phyloP scores from a whole-genome alignment of 495 filamentous ascomycete species.

The Lepraria neglecta region DNA sequence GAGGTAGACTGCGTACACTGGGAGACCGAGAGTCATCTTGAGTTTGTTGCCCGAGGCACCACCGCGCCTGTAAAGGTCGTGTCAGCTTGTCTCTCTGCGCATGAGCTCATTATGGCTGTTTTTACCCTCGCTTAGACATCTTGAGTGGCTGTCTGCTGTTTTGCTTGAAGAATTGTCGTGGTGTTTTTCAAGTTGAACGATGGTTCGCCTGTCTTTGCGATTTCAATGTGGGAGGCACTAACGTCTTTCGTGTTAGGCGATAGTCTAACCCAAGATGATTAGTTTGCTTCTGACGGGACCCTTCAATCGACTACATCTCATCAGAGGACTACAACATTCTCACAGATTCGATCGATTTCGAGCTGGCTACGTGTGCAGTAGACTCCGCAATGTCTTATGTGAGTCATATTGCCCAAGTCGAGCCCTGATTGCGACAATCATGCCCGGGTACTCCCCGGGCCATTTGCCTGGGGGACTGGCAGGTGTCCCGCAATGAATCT shows the following conservation, averaged over 20 bases:
- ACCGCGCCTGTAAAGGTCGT: slow-evolving; percentile 52
- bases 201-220: slow-evolving; percentile 2
- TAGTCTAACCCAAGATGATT: background rate
- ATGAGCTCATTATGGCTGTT: slow-evolving; percentile 13
- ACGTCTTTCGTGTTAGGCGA: slow-evolving; percentile 1
- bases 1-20: slow-evolving; percentile 62
- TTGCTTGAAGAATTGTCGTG: background rate
- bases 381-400: background rate
- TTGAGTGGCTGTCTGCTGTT: slow-evolving; percentile 29
- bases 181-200: background rate
- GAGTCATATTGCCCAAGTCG: background rate
- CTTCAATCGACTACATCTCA: slow-evolving; percentile 12
- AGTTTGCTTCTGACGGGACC: background rate
- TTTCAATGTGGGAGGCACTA: slow-evolving; percentile 16
- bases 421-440: background rate
- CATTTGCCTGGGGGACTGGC: background rate
- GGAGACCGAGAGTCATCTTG: slow-evolving; percentile 99
- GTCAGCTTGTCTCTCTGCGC: slow-evolving; percentile 31
- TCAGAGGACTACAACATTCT: slow-evolving; percentile 2
- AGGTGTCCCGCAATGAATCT: background rate
- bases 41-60: slow-evolving; percentile 98
- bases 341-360: slow-evolving; percentile 10
- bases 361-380: background rate
- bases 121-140: slow-evolving; percentile 55
- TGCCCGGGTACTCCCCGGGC: background rate